These are phyloP conservation scores for Fusarium poae DNA, from an alignment of 2,329 filamentous ascomycete species.

Conservation along the genomic window DNA sequence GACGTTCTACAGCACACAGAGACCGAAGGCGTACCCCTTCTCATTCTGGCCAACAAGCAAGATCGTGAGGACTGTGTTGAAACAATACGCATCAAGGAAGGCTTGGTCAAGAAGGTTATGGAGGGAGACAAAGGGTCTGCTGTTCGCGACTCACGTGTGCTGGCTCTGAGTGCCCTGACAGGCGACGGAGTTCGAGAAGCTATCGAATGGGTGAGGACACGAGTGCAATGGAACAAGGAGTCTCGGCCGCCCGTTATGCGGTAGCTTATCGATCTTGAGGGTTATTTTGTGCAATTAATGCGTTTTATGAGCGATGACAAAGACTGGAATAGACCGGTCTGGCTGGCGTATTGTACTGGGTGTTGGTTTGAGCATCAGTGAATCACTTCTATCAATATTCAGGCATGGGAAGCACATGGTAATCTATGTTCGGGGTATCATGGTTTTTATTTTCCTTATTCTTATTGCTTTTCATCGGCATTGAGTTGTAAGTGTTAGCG, in stretches of 20 bases:
- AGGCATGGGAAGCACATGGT: conserved; percentile 32
- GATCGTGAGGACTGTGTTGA: conserved; percentile 97
- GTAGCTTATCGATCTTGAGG: conserved; percentile 61
- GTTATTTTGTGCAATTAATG: conserved; percentile 20
- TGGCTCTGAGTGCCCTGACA: conserved; percentile 92
- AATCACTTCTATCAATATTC: conserved; percentile 29
- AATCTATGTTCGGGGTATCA: conserved; percentile 49
- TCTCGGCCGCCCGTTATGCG: conserved; percentile 92
- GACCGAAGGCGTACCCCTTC: conserved; percentile 88
- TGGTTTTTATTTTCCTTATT: conserved; percentile 45
- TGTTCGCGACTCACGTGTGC: conserved; percentile 89
- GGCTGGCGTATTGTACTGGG: conserved; percentile 41
- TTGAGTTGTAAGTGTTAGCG: conserved; percentile 28
- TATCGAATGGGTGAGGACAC: conserved; percentile 93
- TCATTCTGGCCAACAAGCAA: conserved; percentile 97
- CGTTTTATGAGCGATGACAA: conserved; percentile 38
- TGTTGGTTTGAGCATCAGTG: conserved; percentile 29
- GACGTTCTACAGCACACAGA: conserved; percentile 89
- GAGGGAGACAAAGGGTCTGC: conserved; percentile 90
- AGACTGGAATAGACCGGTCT: conserved; percentile 13
- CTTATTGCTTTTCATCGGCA: conserved; percentile 29
- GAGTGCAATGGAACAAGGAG: conserved; percentile 98
- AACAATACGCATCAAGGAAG: conserved; percentile 97
- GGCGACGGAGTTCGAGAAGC: conserved; percentile 91
- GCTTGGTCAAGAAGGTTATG: conserved; percentile 93